Evolutionary conservation across 2,329 filamentous ascomycete species (phyloP), one percentile per base, ranked within the genome.

Genomic region (Stagonosporopsis rhizophila): DNA sequence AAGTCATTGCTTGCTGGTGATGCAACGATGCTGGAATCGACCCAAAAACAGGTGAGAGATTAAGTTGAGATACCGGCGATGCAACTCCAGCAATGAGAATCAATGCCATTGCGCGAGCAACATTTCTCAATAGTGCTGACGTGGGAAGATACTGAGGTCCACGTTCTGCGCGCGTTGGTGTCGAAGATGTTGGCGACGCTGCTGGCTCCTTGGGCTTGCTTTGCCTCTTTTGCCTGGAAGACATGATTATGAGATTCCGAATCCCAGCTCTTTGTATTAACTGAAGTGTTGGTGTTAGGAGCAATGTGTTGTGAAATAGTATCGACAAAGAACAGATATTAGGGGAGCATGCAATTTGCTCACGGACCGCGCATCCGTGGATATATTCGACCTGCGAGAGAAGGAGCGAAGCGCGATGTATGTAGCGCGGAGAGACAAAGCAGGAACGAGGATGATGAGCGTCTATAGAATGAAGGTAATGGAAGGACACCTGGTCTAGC

Each of bases 1-100:
- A 79, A 65, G 87, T 87, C 60, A 92, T 58, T 87, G 82, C 70
- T 85, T 72, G 84, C 47, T 82, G 78, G 73, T 97, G 94, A 74
- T 88, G 89, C 62, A 89, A 81, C 1, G 85, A 83, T 0, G 92
- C 82, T 1, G 94, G 90, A 34, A 96, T 90, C 15, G 88, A 87
- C 48, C 95, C 95, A 76, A 96, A 98, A 11, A 96, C 89, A 2
- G 95, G 95, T 19, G 92, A 90, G 30, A 98, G 81, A 35, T 85
- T 88, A 60, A 92, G 81, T 71, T 91, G 86, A 0, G 90, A 94
- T 55, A 89, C 84, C 60, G 87, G 86, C 42, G 89, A 88, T 58
- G 84, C 87, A 38, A 88, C 72, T 40, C 87, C 90, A 9, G 85
- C 82, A 41, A 90, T 78, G 23, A 80, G 65, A 59, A 88, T 78